A percentile compares a stretch with the other conserved stretches of the same genome.
Evolutionary conservation across 768 basidiomycete species (phyloP).

Genomic region (Lenzites betulinus): DNA sequence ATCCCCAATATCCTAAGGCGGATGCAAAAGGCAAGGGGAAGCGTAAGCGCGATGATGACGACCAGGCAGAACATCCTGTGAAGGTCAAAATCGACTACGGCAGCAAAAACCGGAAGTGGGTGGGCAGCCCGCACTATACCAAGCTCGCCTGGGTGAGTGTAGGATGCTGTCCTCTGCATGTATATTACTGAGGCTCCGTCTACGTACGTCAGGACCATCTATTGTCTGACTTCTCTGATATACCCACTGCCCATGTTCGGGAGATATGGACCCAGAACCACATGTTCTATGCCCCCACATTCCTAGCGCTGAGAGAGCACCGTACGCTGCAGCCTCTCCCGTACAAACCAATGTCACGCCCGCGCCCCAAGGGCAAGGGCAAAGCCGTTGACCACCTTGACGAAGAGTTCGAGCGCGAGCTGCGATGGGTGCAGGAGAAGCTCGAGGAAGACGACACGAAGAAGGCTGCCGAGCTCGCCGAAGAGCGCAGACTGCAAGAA

Average conservation of each 20-base stretch:
- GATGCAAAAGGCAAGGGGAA: slow-evolving; percentile 47
- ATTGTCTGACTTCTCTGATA: slow-evolving; percentile 54
- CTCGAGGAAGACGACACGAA: slow-evolving; percentile 31
- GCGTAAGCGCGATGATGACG: slow-evolving; percentile 41
- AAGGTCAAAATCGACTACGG: slow-evolving; percentile 58
- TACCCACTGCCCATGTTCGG: slow-evolving; percentile 58
- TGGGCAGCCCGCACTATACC: slow-evolving; percentile 48
- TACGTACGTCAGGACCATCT: slow-evolving; percentile 47
- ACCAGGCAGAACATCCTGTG: slow-evolving; percentile 24
- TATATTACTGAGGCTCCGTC: not conserved
- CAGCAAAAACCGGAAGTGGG: slow-evolving; percentile 44
- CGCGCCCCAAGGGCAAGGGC: slow-evolving; percentile 36
- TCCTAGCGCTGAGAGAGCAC: slow-evolving; percentile 50
- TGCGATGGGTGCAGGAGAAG: slow-evolving; percentile 48
- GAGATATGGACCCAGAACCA: slow-evolving; percentile 40
- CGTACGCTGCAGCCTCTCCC: slow-evolving; percentile 34
- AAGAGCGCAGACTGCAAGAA: slow-evolving; percentile 40
- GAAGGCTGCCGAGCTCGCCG: slow-evolving; percentile 35
- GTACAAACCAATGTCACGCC: slow-evolving; percentile 38
- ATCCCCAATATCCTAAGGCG: slow-evolving; percentile 57
- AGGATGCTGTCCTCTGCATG: not conserved
- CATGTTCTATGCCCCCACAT: slow-evolving; percentile 66
- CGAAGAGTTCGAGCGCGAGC: slow-evolving; percentile 47
- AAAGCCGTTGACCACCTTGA: slow-evolving; percentile 43
- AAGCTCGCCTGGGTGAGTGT: slow-evolving; percentile 53